phyloP scores from a whole-genome alignment of 2,329 filamentous ascomycete genomes.

The Neurospora sp. region DNA sequence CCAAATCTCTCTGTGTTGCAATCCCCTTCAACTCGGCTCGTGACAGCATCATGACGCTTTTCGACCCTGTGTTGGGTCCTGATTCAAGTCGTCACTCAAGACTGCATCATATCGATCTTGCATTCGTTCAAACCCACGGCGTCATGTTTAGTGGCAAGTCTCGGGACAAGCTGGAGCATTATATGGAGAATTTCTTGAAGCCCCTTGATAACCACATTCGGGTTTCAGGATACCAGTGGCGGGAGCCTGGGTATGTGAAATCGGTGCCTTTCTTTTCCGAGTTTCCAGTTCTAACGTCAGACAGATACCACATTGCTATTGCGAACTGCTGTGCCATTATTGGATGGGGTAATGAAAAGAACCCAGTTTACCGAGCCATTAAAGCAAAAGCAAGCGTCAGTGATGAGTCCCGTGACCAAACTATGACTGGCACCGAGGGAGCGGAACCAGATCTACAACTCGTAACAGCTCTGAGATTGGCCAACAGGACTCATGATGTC shows the following conservation, averaged over 20 bases:
- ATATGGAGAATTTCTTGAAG: slow-evolving; percentile 39
- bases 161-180: slow-evolving; percentile 34
- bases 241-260: slow-evolving; percentile 30
- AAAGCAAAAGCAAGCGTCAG: slow-evolving; percentile 7
- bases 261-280: not conserved
- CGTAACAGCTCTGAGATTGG: slow-evolving; percentile 26
- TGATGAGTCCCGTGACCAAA: slow-evolving; percentile 16
- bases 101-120: slow-evolving; percentile 40
- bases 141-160: slow-evolving; percentile 49
- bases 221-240: slow-evolving; percentile 39
- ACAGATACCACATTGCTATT: slow-evolving; percentile 44
- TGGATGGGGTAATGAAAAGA: slow-evolving; percentile 41
- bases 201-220: slow-evolving; percentile 50
- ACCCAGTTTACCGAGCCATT: slow-evolving; percentile 34
- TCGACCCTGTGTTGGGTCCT: slow-evolving; percentile 44
- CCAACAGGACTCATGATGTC: slow-evolving; percentile 33
- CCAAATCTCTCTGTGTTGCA: slow-evolving; percentile 58
- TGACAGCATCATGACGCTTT: slow-evolving; percentile 61
- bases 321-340: slow-evolving; percentile 43
- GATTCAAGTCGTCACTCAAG: slow-evolving; percentile 23
- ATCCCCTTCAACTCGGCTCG: slow-evolving; percentile 58
- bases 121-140: slow-evolving; percentile 55
- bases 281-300: slow-evolving; percentile 17
- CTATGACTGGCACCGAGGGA: slow-evolving; percentile 8
- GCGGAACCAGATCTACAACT: not conserved